phyloP scores from a whole-genome alignment of 257 asterid species.

The Solanum bulbocastanum region DNA sequence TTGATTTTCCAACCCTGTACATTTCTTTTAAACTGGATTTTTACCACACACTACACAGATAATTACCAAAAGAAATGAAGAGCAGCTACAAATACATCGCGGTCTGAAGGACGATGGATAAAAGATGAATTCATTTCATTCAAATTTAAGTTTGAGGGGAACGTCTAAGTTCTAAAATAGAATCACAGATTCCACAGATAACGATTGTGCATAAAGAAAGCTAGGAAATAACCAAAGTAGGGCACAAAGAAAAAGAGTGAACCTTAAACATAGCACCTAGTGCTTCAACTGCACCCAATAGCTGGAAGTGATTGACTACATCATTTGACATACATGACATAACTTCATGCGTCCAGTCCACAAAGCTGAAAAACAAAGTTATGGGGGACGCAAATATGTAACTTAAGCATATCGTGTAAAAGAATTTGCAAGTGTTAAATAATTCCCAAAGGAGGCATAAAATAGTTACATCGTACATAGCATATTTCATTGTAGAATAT shows the following conservation, averaged over 20 bases:
- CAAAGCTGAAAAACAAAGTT: constrained; percentile 57
- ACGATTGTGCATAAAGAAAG: too few relatives aligned
- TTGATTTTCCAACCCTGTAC: neutral
- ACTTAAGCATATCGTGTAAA: neutral
- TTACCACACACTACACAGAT: neutral
- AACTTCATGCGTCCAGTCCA: constrained; percentile 65
- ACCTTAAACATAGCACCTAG: constrained; percentile 85
- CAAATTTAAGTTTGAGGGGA: neutral
- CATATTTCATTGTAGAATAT: neutral
- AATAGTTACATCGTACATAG: neutral
- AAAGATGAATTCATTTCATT: neutral
- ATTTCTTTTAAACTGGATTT: neutral
- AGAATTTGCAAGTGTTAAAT: neutral
- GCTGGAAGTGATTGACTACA: constrained; percentile 55
- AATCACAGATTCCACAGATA: neutral
- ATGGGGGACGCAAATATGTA: neutral
- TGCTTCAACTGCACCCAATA: constrained; percentile 81
- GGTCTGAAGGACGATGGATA: neutral
- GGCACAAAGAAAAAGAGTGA: neutral
- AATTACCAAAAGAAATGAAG: neutral
- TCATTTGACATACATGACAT: constrained; percentile 49
- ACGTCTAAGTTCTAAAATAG: neutral
- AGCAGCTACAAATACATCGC: neutral
- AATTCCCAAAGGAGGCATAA: neutral
- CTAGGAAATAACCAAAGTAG: neutral